A percentile compares a stretch with the other conserved stretches of the same genome.
phyloP scores from a whole-genome alignment of 208 protist genomes.

The Wallacemonas sp. region DNA sequence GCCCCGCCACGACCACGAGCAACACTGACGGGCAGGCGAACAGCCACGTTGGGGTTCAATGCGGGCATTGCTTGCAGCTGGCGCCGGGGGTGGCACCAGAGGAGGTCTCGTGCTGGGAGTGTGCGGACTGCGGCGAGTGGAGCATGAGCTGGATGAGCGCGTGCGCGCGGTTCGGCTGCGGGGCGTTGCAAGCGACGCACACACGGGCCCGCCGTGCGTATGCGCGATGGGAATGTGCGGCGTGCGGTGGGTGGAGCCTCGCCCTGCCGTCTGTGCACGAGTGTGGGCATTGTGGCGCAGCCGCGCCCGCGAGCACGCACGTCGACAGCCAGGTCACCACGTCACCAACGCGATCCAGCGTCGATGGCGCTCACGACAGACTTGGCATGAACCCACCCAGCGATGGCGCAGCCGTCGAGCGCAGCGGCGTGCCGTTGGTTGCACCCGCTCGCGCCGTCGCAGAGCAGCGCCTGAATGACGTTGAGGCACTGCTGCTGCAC shows the following conservation, averaged over 20 bases:
- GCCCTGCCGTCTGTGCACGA: neutral
- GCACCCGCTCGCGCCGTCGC: neutral
- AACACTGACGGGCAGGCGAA: too few species aligned
- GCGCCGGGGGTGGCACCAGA: conserved; percentile 33
- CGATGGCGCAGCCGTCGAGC: neutral
- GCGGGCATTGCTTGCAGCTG: conserved; percentile 37
- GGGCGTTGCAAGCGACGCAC: conserved; percentile 9
- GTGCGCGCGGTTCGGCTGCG: conserved; percentile 47
- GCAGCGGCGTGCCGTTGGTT: neutral
- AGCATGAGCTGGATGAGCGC: conserved; percentile 39
- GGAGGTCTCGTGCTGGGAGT: conserved; percentile 53
- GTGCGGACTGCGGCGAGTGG: conserved; percentile 24
- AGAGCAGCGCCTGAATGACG: conserved; percentile 22
- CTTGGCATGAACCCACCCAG: neutral
- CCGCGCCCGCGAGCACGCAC: neutral
- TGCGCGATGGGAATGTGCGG: conserved; percentile 47
- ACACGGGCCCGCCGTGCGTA: conserved; percentile 22
- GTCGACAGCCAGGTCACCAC: neutral
- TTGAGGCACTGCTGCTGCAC: conserved; percentile 21
- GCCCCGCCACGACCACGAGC: too few species aligned
- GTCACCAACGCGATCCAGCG: neutral
- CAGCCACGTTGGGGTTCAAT: conserved; percentile 34
- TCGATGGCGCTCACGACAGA: neutral
- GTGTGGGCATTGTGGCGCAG: conserved; percentile 40
- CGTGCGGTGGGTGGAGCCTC: conserved; percentile 38